These are phyloP conservation scores for Crithidia expoeki DNA, from an alignment of 208 protist species.

Conservation along the genomic window DNA sequence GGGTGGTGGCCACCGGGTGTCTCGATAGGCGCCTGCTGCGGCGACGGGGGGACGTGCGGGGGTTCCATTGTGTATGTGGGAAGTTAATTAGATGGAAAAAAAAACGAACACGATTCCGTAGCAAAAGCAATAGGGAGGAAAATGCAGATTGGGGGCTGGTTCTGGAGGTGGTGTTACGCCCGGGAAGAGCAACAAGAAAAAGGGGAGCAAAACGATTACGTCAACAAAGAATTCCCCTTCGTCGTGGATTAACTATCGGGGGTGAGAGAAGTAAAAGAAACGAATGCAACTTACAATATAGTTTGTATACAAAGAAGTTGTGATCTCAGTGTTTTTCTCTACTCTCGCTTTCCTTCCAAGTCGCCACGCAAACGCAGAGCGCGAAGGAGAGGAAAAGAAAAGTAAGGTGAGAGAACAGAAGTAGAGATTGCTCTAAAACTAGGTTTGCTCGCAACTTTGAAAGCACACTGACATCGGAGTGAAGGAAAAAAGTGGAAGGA, in stretches of 20 bases:
- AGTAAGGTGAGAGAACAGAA: background rate
- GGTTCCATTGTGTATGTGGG: constrained; percentile 46
- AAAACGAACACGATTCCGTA: too few species aligned
- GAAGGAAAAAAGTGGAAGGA: too few species aligned
- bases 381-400: background rate
- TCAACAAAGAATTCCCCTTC: background rate
- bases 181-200: too few species aligned
- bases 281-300: background rate
- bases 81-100: too few species aligned
- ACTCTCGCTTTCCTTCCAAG: background rate
- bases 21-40: constrained; percentile 61
- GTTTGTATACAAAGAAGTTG: too few species aligned
- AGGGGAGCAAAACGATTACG: background rate
- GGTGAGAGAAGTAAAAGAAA: background rate
- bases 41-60: constrained; percentile 73
- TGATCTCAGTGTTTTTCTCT: background rate
- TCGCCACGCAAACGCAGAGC: background rate
- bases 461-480: too few species aligned
- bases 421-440: too few species aligned
- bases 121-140: too few species aligned
- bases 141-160: too few species aligned
- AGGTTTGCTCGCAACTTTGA: too few species aligned
- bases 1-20: constrained; percentile 46
- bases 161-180: too few species aligned
- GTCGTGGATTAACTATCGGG: background rate